Conservation (phyloP, 441 rosid genomes). For the Erodium trifolium region DNA sequence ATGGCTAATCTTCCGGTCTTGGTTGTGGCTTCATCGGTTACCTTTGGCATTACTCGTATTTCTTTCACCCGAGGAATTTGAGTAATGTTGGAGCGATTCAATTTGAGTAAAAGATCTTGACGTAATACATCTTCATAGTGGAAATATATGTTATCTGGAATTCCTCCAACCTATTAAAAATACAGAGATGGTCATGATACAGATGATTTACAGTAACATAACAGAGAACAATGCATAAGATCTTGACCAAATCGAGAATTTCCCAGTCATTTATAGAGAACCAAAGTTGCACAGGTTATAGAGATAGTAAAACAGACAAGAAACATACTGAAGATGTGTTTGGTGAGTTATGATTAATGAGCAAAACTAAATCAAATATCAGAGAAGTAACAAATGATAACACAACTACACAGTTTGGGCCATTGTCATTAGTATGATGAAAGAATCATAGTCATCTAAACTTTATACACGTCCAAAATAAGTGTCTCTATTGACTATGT, state of each 20-base stretch:
- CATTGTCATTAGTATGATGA: background rate
- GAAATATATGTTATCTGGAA: background rate
- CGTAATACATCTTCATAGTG: conserved; percentile 4
- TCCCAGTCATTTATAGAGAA: background rate
- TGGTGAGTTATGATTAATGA: background rate
- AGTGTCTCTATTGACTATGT: no score
- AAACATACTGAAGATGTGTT: background rate
- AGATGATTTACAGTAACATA: background rate
- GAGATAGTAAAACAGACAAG: background rate
- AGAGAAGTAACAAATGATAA: background rate
- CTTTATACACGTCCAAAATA: no score
- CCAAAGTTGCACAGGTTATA: background rate
- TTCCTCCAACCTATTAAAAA: background rate
- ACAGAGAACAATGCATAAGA: background rate
- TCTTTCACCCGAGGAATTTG: background rate
- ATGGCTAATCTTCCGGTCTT: background rate
- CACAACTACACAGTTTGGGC: background rate
- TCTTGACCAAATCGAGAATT: background rate
- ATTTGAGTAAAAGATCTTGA: conserved; percentile 1
- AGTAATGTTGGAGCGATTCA: background rate
- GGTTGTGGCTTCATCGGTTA: background rate
- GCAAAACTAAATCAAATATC: background rate
- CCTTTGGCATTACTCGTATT: background rate
- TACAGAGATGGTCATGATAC: background rate
- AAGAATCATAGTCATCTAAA: background rate